Base-by-base conservation (phyloP, 805 yeast genomes). In the Metschnikowia kunwiensis region DNA sequence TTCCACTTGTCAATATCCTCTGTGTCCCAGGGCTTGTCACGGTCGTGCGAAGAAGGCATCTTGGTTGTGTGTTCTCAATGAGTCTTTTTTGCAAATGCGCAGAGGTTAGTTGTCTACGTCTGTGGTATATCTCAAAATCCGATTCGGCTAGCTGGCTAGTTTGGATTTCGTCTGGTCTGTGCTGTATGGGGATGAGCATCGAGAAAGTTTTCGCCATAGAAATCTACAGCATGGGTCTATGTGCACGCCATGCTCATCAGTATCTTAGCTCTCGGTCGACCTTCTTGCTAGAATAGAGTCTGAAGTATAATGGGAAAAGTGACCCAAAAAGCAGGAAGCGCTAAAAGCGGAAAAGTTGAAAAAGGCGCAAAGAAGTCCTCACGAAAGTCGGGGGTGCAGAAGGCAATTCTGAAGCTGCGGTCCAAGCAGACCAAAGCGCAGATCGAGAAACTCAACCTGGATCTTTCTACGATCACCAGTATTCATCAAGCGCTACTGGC, bases 21-120 rank as follows among this genome's bases (percentile, higher is more conserved):
- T 8, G 96, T 89, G 58, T 89, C 97, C 97, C 97, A 89, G 35
- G 97, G 97, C 63, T 91, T 91, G 53, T 93, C 97, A 55, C 80
- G 82, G 61, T 93, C 86, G 61, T 91, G 89, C 30, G 95, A 86
- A 2, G 96, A 86, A 16, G 83, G 87, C 98, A 91, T 91, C 28
- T 45, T 53, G 40, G 3, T n/a, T n/a, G n/a, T n/a, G n/a, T n/a
- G n/a, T n/a, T n/a, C n/a, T n/a, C n/a, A n/a, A n/a, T n/a, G n/a
- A n/a, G n/a, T n/a, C n/a, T n/a, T n/a, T n/a, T n/a, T n/a, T n/a
- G n/a, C n/a, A n/a, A n/a, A n/a, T n/a, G n/a, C n/a, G n/a, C n/a
- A n/a, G n/a, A n/a, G n/a, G n/a, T n/a, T n/a, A n/a, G n/a, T n/a
- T n/a, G n/a, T n/a, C n/a, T n/a, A n/a, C n/a, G n/a, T n/a, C n/a